Evolutionary conservation across 1,139 yeast genomes (phyloP).

Genomic region (Pichia sp.): DNA sequence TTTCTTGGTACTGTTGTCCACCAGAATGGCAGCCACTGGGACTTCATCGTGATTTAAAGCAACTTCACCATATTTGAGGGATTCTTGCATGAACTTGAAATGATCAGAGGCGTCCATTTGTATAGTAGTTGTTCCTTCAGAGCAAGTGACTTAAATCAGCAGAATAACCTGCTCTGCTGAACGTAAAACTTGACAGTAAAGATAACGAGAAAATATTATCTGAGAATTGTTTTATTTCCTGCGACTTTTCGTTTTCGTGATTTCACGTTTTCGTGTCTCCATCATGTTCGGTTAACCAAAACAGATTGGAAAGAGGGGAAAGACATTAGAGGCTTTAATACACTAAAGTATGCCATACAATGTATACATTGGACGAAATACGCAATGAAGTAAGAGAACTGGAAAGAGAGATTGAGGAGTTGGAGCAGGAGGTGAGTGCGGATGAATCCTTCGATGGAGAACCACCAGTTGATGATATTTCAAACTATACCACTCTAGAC

Average conservation of each 20-base stretch:
- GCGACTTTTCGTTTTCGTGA: not conserved
- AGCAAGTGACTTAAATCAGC: too few species aligned
- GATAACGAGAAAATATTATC: not conserved
- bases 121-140: too few species aligned
- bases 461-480: not conserved
- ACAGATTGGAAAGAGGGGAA: too few species aligned
- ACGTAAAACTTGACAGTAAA: too few species aligned
- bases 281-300: not conserved
- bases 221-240: not conserved
- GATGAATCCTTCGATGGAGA: slow-evolving; percentile 1
- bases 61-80: slow-evolving; percentile 48
- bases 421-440: not conserved
- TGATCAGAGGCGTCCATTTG: slow-evolving; percentile 19
- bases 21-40: slow-evolving; percentile 70
- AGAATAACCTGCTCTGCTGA: too few species aligned
- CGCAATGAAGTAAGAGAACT: slow-evolving; percentile 18
- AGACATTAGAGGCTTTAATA: too few species aligned
- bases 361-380: slow-evolving; percentile 4
- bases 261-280: not conserved
- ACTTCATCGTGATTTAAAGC: slow-evolving; percentile 61
- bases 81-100: slow-evolving; percentile 43
- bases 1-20: slow-evolving; percentile 35
- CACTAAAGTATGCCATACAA: not conserved
- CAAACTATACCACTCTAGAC: not conserved
- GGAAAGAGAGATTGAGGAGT: slow-evolving; percentile 14